Conservation (phyloP, 208 protist species). For the Phytomonas sp. region DNA sequence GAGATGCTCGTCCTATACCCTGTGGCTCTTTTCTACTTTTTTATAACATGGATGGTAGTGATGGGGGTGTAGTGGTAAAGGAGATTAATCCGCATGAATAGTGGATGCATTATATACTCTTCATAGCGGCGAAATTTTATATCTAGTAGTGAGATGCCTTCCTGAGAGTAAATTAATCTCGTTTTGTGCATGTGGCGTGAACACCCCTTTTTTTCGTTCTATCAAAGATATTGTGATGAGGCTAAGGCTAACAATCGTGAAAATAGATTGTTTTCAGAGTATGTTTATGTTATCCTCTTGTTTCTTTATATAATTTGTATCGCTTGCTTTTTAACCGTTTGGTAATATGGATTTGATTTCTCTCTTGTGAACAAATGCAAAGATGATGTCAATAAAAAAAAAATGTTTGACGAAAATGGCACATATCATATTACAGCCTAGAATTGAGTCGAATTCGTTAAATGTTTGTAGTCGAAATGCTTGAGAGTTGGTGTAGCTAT, state of each 20-base stretch:
- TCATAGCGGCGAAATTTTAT: background rate
- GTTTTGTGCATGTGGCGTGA: background rate
- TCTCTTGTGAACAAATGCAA: background rate
- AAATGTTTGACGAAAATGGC: background rate
- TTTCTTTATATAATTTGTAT: constrained; percentile 11
- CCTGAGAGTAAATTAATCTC: background rate
- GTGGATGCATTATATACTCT: background rate
- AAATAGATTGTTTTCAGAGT: background rate
- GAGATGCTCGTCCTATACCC: constrained; percentile 86
- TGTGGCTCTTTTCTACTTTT: constrained; percentile 88
- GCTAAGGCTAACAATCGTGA: background rate
- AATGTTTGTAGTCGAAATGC: background rate
- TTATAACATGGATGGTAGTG: constrained; percentile 84
- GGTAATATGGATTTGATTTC: background rate
- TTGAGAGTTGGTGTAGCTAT: background rate
- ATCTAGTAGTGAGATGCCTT: background rate
- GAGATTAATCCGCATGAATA: background rate
- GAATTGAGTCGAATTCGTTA: background rate
- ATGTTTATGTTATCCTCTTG: background rate
- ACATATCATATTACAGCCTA: background rate
- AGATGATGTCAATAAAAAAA: background rate
- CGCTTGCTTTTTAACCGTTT: constrained; percentile 6
- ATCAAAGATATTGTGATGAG: constrained; percentile 5
- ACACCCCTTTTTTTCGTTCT: constrained; percentile 17
- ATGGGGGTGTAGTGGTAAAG: constrained; percentile 29